Base-by-base conservation (phyloP, 352 stramenopile genomes). In the Phytophthora hybrid region DNA sequence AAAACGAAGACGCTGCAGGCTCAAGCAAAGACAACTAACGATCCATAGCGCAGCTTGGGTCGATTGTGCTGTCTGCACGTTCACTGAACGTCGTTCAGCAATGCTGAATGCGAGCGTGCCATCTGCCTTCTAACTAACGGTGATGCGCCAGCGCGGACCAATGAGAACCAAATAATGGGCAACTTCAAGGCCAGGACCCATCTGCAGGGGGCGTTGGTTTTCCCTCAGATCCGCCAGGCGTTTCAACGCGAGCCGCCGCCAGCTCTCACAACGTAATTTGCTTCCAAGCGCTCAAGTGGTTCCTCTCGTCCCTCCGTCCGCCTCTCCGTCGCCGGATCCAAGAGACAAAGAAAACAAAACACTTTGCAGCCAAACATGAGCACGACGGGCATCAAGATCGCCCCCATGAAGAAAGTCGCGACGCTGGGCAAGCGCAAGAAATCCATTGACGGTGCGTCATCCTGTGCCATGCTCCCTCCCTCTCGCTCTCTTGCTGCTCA, bases 361-460 rank as follows among this genome's bases (percentile, higher is more conserved):
- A n/a, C n/a, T n/a, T n/a, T n/a, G n/a, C n/a, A n/a, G 32, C 4
- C 34, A 51, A 51, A n/a, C 44, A 79, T 77, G 55, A 73, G 34
- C 41, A 76, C 71, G 16, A 59, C 70, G 0, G 56, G 34, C 32
- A 23, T 66, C 19, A 74, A 70, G 31, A 55, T 69, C 23, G 64
- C 79, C 39, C 78, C 78, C 63, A 91, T 94, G 84, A 93, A 90
- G 77, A 91, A 92, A 68, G 86, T 96, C 34, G 76, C 85, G 32
- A 96, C 90, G 71, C 87, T 96, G 41, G 90, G 88, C 78, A 96
- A 96, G 82, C 88, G 90, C 74, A 95, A 96, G 76, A 95, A 95
- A 77, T 95, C 88, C 56, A 86, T 95, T 52, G 90, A 96, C 59
- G 89, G 89, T 95, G 73, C 26, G 79, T 61, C 0, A 1, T 18